phyloP scores from a whole-genome alignment of 495 filamentous ascomycete genomes.

The Diplogelasinospora grovesii region DNA sequence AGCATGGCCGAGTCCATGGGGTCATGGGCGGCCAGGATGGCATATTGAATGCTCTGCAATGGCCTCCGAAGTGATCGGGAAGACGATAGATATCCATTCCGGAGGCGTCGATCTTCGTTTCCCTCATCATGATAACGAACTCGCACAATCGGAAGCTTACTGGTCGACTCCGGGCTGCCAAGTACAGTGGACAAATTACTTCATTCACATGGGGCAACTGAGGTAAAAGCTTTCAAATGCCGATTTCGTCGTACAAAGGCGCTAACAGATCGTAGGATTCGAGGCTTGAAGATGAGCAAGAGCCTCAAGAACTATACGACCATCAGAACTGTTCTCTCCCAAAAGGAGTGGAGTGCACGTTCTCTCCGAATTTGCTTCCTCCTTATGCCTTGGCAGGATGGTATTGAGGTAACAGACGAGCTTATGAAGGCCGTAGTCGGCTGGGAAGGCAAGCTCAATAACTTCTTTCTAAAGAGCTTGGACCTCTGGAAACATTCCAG shows the following conservation, averaged over 20 bases:
- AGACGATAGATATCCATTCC: constrained; percentile 68
- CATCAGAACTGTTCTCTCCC: constrained; percentile 56
- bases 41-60: constrained; percentile 86
- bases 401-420: constrained; percentile 68
- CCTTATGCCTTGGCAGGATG: constrained; percentile 65
- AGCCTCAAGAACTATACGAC: constrained; percentile 77
- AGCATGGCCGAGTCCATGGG: constrained; percentile 67
- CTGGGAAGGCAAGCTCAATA: constrained; percentile 66
- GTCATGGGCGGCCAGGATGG: constrained; percentile 69
- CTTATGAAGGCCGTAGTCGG: constrained; percentile 52
- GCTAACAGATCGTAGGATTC: constrained; percentile 38
- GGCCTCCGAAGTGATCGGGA: constrained; percentile 66
- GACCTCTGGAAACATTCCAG: constrained; percentile 16
- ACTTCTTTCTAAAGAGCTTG: constrained; percentile 64
- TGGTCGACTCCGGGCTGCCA: constrained; percentile 27
- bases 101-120: constrained; percentile 74
- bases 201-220: constrained; percentile 70
- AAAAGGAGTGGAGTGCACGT: constrained; percentile 53
- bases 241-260: not conserved
- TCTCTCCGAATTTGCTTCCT: constrained; percentile 66
- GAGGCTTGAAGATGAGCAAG: constrained; percentile 75
- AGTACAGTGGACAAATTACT: constrained; percentile 77
- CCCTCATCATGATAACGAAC: constrained; percentile 77
- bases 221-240: constrained; percentile 4
- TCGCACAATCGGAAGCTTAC: constrained; percentile 74